These are phyloP conservation scores for Aspergillus cristatus DNA, from an alignment of 495 filamentous ascomycete species.

Conservation along the genomic window DNA sequence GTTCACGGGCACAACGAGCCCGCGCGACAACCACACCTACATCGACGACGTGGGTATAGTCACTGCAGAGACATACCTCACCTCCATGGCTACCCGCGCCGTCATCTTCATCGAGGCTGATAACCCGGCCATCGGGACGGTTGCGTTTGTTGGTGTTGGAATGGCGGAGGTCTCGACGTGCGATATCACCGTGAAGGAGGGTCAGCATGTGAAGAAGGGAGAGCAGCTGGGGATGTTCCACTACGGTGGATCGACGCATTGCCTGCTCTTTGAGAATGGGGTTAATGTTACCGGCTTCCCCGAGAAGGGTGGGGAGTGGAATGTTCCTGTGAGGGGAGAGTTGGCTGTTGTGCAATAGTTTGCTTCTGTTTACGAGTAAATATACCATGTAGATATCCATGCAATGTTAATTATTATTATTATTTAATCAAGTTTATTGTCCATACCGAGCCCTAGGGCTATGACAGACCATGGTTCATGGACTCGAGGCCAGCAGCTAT, in stretches of 20 bases:
- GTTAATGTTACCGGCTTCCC: not conserved
- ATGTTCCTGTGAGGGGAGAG: not conserved
- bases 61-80: slow-evolving; percentile 46
- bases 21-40: slow-evolving; percentile 46
- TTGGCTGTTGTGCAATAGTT: not conserved
- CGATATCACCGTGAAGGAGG: slow-evolving; percentile 48
- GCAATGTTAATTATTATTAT: too few relatives aligned
- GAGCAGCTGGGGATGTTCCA: slow-evolving; percentile 59
- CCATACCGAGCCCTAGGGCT: too few relatives aligned
- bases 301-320: not conserved
- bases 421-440: too few relatives aligned
- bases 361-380: too few relatives aligned
- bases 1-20: slow-evolving; percentile 33
- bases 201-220: slow-evolving; percentile 49
- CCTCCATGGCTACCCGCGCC: slow-evolving; percentile 41
- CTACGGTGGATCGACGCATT: slow-evolving; percentile 52
- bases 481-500: too few relatives aligned
- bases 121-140: slow-evolving; percentile 46
- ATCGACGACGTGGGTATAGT: slow-evolving; percentile 22
- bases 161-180: slow-evolving; percentile 59
- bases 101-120: slow-evolving; percentile 57
- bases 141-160: slow-evolving; percentile 51
- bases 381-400: too few relatives aligned
- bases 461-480: too few relatives aligned
- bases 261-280: slow-evolving; percentile 37